Base-by-base conservation (phyloP, 2,329 filamentous ascomycete genomes). In the Aspergillus sp. region DNA sequence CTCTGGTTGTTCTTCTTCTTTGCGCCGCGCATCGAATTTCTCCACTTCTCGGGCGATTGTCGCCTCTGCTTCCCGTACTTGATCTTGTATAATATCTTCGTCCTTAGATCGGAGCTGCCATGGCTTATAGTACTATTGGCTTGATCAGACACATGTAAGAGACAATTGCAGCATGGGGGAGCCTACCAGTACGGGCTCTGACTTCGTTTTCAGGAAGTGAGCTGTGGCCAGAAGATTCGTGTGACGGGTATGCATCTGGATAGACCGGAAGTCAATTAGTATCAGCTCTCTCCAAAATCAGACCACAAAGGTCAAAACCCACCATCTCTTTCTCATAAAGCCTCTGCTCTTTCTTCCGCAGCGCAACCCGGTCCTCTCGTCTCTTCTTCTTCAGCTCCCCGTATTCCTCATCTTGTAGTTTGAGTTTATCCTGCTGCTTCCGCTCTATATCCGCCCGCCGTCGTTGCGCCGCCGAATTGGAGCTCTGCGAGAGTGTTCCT, bases 401-500 rank as follows among this genome's bases (percentile, higher is more conserved):
- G 63, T 89, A 87, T 72, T 93, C 89, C 61, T 84, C 83, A 64
- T 85, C 86, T 72, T 93, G 89, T 67, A 87, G 81, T 72, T 88
- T 93, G 86, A 89, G 82, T 75, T 88, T 91, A 69, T 89, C 89
- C 70, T 89, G 86, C 74, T 93, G 91, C 65, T 88, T 87, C 74
- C 86, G 88, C 77, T 95, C 92, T 72, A 93, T 92, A 72, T 93
- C 92, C 61, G 83, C 84, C 57, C 90, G 87, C 66, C 85, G 86
- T 75, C 84, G 88, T 75, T 89, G 79, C 61, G 86, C 79, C 81
- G 84, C 64, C 77, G 81, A 78, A 71, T 80, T 83, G 70, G 82
- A 83, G 67, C 83, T 87, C 76, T 93, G 89, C 73, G 88, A 91
- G 59, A 96, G 82, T 39, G 89, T 91, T 72, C 83, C 90, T 59